Evolutionary conservation across 768 basidiomycete genomes (phyloP).

Genomic region (Suillus subalutaceus): DNA sequence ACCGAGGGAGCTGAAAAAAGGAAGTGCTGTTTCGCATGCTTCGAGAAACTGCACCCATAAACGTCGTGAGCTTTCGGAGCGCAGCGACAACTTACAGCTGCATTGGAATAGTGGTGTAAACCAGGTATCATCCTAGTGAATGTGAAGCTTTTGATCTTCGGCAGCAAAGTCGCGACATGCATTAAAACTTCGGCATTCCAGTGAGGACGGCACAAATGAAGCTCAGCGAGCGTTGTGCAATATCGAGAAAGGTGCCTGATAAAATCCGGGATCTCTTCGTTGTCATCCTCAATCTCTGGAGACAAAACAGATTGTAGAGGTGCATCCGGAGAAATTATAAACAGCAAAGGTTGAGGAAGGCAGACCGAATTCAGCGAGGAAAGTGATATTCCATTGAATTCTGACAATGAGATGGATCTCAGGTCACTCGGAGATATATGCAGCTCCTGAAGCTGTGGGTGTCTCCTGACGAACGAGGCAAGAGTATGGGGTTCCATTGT

Average conservation of each 20-base stretch:
- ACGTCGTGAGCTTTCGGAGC: not conserved
- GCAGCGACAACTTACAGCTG: not conserved
- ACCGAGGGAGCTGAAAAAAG: not conserved
- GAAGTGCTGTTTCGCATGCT: conserved; percentile 3
- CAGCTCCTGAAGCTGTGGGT: conserved; percentile 7
- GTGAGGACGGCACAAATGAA: conserved; percentile 1
- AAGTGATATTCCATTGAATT: conserved; percentile 9
- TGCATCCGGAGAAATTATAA: conserved; percentile 8
- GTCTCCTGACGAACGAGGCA: conserved; percentile 9
- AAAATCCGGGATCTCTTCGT: not conserved
- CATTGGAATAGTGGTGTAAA: not conserved
- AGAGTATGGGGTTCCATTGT: conserved; percentile 8
- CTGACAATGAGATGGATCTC: not conserved
- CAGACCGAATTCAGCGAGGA: not conserved
- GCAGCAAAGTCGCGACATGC: conserved; percentile 1
- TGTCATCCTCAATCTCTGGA: conserved; percentile 9
- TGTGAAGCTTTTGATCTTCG: not conserved
- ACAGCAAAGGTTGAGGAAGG: conserved; percentile 7
- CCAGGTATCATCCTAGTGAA: conserved; percentile 1
- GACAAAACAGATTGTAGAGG: conserved; percentile 4
- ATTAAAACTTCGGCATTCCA: not conserved
- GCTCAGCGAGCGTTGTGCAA: not conserved
- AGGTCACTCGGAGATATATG: conserved; percentile 7
- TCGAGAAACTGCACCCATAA: conserved; percentile 4
- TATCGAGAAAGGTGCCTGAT: not conserved